Percentiles rank a stretch among this genome's conserved stretches.
Conservation (phyloP, 225 moss, liverwort and hornwort species). For the Takakia lepidozioides region DNA sequence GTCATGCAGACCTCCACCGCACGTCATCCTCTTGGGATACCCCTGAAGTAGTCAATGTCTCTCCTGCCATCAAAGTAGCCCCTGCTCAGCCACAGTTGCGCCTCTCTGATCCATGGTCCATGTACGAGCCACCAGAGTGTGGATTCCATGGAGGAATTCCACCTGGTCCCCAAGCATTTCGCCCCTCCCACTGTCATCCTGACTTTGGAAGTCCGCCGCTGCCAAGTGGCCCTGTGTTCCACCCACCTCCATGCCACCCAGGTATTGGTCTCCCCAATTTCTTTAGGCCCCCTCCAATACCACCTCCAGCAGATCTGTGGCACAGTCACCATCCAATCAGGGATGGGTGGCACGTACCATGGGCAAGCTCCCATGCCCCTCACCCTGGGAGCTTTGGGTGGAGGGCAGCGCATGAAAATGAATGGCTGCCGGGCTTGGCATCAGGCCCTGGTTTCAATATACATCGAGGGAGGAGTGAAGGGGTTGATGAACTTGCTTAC, state of each 20-base stretch:
- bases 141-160: too few species aligned
- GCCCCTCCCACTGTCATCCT: neutral
- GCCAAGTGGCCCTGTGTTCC: neutral
- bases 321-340: neutral
- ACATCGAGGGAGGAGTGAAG: too few species aligned
- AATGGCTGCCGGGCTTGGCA: neutral
- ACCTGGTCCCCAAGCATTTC: too few species aligned
- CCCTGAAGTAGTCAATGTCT: neutral
- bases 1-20: neutral
- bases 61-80: neutral
- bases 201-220: neutral
- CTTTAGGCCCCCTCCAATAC: neutral
- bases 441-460: neutral
- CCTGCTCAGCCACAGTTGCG: neutral
- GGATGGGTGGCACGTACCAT: neutral
- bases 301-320: neutral
- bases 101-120: neutral
- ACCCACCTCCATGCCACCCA: slow-evolving; percentile 1
- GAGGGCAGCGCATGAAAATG: neutral
- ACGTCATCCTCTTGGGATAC: neutral
- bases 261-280: neutral
- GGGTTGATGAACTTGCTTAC: too few species aligned
- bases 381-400: neutral
- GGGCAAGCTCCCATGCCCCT: neutral
- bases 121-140: too few species aligned